phyloP scores from a whole-genome alignment of 1,139 yeast species.

The Candida sp. region DNA sequence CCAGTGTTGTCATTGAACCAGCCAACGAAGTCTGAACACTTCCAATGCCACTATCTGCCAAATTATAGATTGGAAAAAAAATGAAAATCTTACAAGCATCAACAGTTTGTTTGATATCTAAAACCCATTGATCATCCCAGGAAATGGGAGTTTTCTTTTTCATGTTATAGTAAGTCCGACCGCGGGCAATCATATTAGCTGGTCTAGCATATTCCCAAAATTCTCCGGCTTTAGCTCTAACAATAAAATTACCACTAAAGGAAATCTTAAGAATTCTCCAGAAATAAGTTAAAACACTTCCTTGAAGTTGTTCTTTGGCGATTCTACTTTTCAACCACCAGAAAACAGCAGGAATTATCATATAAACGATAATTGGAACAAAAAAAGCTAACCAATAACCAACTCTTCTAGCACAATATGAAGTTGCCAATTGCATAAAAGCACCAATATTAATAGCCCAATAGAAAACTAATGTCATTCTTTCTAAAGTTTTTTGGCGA shows the following conservation, averaged over 20 bases:
- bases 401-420: slow-evolving; percentile 63
- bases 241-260: slow-evolving; percentile 37
- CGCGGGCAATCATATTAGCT: slow-evolving; percentile 41
- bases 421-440: slow-evolving; percentile 72
- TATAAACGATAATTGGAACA: slow-evolving; percentile 51
- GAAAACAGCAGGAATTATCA: slow-evolving; percentile 46
- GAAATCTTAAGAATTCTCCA: slow-evolving; percentile 36
- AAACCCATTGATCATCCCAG: slow-evolving; percentile 58
- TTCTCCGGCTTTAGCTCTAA: slow-evolving; percentile 28
- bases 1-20: slow-evolving; percentile 61
- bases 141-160: slow-evolving; percentile 31
- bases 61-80: slow-evolving; percentile 61
- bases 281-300: slow-evolving; percentile 46
- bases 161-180: slow-evolving; percentile 24
- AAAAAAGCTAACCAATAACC: slow-evolving; percentile 81
- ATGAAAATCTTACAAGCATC: slow-evolving; percentile 59
- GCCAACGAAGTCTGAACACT: slow-evolving; percentile 63
- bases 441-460: slow-evolving; percentile 82
- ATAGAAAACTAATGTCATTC: slow-evolving; percentile 75
- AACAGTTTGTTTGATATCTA: slow-evolving; percentile 56
- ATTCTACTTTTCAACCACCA: slow-evolving; percentile 34
- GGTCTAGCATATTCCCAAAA: slow-evolving; percentile 62
- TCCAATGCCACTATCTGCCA: slow-evolving; percentile 66
- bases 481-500: slow-evolving; percentile 67
- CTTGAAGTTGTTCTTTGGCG: slow-evolving; percentile 37